A percentile compares a stretch with the other conserved stretches of the same genome.
These are phyloP conservation scores for Ampelomyces quisqualis DNA, from an alignment of 2,329 filamentous ascomycete species.

Conservation along the genomic window DNA sequence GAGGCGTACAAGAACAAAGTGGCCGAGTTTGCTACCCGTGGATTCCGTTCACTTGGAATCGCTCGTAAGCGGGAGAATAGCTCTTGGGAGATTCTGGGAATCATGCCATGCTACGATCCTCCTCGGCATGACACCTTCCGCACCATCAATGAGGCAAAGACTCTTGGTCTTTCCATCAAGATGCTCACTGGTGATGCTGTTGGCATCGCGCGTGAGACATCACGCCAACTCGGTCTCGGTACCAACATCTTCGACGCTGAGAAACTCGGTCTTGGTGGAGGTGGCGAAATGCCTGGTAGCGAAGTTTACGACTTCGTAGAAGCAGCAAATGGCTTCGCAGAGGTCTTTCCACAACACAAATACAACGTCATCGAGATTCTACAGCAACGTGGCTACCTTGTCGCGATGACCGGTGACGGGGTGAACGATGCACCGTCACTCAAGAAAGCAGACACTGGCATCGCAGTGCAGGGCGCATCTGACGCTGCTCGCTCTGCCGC, in stretches of 20 bases:
- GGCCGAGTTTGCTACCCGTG: slow-evolving; percentile 85
- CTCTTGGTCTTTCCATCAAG: slow-evolving; percentile 85
- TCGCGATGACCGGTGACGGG: slow-evolving; percentile 95
- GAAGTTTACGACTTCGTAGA: slow-evolving; percentile 95
- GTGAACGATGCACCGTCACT: slow-evolving; percentile 91
- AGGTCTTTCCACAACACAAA: slow-evolving; percentile 95
- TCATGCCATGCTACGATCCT: slow-evolving; percentile 92
- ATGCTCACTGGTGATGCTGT: slow-evolving; percentile 96
- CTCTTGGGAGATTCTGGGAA: slow-evolving; percentile 88
- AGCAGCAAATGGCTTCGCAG: slow-evolving; percentile 90
- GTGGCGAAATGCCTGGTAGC: slow-evolving; percentile 89
- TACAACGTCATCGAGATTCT: slow-evolving; percentile 92
- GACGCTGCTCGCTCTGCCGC: slow-evolving; percentile 88
- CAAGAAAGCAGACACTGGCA: slow-evolving; percentile 95
- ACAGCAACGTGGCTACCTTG: slow-evolving; percentile 88
- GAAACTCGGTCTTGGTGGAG: slow-evolving; percentile 83
- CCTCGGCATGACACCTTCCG: slow-evolving; percentile 87
- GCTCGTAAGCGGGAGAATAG: slow-evolving; percentile 82
- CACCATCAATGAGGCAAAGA: slow-evolving; percentile 87
- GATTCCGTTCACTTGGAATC: slow-evolving; percentile 91
- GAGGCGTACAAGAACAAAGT: slow-evolving; percentile 90
- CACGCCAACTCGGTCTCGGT: slow-evolving; percentile 84
- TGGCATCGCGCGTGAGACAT: slow-evolving; percentile 89
- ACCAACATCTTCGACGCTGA: slow-evolving; percentile 95
- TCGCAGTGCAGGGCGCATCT: slow-evolving; percentile 88